A percentile compares a stretch with the other conserved stretches of the same genome.
Evolutionary conservation across 768 basidiomycete genomes (phyloP).

Genomic region (Leccinum arenicola): DNA sequence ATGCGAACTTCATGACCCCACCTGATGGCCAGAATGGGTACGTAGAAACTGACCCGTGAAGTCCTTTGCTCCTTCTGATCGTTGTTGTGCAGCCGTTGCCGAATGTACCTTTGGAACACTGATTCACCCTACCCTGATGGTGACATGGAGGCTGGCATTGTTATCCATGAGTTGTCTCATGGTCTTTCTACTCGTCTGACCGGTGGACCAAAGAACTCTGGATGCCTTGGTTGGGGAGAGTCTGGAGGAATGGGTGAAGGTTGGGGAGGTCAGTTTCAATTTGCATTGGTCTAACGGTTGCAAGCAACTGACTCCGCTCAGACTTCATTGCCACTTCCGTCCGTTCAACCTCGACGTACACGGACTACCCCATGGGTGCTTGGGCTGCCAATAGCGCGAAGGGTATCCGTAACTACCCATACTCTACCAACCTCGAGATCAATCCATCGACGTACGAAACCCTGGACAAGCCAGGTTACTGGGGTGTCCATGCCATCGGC

Average conservation of each 20-base stretch:
- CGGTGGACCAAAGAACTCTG: conserved; percentile 89
- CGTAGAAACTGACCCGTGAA: conserved; percentile 1
- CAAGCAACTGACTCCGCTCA: conserved; percentile 11
- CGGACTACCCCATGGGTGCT: conserved; percentile 87
- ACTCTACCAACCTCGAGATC: conserved; percentile 71
- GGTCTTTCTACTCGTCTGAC: conserved; percentile 93
- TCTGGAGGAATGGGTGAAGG: conserved; percentile 98
- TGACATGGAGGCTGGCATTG: conserved; percentile 94
- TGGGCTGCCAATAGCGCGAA: conserved; percentile 81
- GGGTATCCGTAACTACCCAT: conserved; percentile 88
- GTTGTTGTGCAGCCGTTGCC: conserved; percentile 52
- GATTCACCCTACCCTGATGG: conserved; percentile 90
- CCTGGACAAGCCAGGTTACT: conserved; percentile 91
- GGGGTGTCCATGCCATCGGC: conserved; percentile 90
- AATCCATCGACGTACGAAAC: conserved; percentile 96
- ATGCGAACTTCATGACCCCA: conserved; percentile 88
- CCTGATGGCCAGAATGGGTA: conserved; percentile 82
- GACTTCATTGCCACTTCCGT: conserved; percentile 89
- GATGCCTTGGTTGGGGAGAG: conserved; percentile 95
- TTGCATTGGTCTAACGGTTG: background rate
- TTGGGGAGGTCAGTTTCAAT: conserved; percentile 65
- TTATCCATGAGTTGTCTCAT: conserved; percentile 87
- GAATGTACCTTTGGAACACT: conserved; percentile 97
- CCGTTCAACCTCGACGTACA: conserved; percentile 68
- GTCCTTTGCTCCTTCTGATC: background rate